phyloP scores from a whole-genome alignment of 768 basidiomycete species.

The Coprinopsis strossmayeri region DNA sequence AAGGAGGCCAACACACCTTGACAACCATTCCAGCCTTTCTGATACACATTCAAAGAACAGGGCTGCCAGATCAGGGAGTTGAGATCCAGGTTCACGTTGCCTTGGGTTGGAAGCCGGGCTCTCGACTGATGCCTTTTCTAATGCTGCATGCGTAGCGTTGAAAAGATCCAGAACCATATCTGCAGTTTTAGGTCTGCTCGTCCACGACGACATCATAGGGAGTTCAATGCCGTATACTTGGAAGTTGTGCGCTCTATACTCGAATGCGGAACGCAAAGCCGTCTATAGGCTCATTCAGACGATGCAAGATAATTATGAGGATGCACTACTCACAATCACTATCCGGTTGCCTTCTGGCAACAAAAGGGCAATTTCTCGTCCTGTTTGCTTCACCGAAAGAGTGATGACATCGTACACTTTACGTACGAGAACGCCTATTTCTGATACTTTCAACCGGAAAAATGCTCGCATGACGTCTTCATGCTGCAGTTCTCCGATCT shows the following conservation, averaged over 20 bases:
- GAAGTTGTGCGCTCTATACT: conserved; percentile 67
- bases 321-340: conserved; percentile 48
- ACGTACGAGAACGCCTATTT: conserved; percentile 64
- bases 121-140: conserved; percentile 30
- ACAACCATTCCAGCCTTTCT: conserved; percentile 66
- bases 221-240: conserved; percentile 72
- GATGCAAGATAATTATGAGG: background rate
- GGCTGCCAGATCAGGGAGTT: conserved; percentile 60
- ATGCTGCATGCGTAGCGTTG: conserved; percentile 46
- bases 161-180: conserved; percentile 71
- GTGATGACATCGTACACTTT: conserved; percentile 47
- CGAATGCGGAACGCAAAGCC: conserved; percentile 63
- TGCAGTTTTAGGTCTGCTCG: conserved; percentile 61
- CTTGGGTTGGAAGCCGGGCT: conserved; percentile 17
- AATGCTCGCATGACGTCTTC: conserved; percentile 81
- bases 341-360: conserved; percentile 66
- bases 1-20: conserved; percentile 36
- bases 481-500: conserved; percentile 44
- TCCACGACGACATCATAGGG: conserved; percentile 78
- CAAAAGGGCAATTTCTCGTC: conserved; percentile 34
- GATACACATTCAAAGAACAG: conserved; percentile 59
- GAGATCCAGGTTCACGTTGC: conserved; percentile 36
- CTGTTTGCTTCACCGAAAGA: conserved; percentile 35
- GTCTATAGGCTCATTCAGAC: conserved; percentile 42
- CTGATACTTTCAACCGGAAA: conserved; percentile 63